phyloP scores from a whole-genome alignment of 108 stramenopile genomes.

The Discostella stelligeroides region DNA sequence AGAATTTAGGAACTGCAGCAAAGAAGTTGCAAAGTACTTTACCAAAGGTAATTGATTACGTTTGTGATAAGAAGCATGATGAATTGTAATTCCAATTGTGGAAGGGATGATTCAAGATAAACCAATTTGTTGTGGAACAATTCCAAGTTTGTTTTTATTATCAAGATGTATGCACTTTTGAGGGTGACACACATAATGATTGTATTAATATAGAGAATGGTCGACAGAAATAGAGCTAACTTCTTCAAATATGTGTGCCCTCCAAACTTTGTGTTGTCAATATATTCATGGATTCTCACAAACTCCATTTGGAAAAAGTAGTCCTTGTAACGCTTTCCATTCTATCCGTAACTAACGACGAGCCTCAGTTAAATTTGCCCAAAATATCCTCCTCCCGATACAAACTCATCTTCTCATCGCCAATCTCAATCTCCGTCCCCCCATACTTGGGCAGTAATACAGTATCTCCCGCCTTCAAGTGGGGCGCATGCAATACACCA shows the following conservation, averaged over 20 bases:
- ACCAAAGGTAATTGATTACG: slow-evolving; percentile 88
- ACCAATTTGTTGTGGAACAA: no score
- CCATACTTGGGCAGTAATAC: slow-evolving; percentile 98
- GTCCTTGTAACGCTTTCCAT: no score
- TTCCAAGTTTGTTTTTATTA: no score
- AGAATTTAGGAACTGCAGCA: slow-evolving; percentile 89
- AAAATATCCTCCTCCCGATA: slow-evolving; percentile 96
- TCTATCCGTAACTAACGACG: not conserved
- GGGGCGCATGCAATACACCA: slow-evolving; percentile 71
- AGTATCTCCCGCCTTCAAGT: slow-evolving; percentile 79
- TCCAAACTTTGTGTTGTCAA: no score
- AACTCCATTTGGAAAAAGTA: no score
- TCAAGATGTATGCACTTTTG: no score
- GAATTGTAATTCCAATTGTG: slow-evolving; percentile 40
- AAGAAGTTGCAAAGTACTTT: slow-evolving; percentile 85
- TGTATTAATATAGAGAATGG: no score
- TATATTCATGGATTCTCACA: no score
- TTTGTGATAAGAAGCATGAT: slow-evolving; percentile 67
- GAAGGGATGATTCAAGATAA: no score
- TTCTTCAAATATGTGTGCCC: no score
- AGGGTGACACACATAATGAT: no score
- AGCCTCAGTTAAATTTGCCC: slow-evolving; percentile 90
- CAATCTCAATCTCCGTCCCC: slow-evolving; percentile 88
- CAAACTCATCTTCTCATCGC: slow-evolving; percentile 90
- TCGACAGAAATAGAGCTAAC: no score